A percentile compares a stretch with the other conserved stretches of the same genome.
Evolutionary conservation across 495 filamentous ascomycete species (phyloP).

Genomic region (Immersiella caudata): DNA sequence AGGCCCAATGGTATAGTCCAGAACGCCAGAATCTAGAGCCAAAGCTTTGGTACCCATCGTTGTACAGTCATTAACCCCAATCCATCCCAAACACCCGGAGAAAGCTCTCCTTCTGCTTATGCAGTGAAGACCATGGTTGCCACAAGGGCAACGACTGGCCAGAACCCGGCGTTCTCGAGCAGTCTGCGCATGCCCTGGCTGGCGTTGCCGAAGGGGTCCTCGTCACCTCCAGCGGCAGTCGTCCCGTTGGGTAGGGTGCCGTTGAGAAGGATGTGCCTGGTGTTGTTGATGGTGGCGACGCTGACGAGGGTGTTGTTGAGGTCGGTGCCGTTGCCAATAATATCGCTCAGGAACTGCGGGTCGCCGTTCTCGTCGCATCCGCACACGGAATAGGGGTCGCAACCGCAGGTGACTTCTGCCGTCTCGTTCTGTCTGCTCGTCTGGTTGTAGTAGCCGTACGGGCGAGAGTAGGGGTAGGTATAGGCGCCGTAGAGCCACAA

Average conservation of each 20-base stretch:
- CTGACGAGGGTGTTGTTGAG: conserved; percentile 66
- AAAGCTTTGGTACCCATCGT: neutral
- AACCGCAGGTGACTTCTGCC: conserved; percentile 73
- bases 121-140: conserved; percentile 54
- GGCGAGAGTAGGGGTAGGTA: conserved; percentile 65
- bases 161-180: conserved; percentile 60
- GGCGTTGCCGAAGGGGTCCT: conserved; percentile 43
- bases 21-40: conserved; percentile 18
- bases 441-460: conserved; percentile 65
- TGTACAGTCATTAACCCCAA: neutral
- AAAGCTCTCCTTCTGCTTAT: conserved; percentile 23
- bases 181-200: conserved; percentile 41
- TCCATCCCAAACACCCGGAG: neutral
- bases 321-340: conserved; percentile 69
- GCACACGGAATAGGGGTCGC: conserved; percentile 69
- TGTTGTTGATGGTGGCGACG: conserved; percentile 73
- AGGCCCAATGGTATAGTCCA: neutral
- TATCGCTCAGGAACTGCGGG: conserved; percentile 56
- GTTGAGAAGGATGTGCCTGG: conserved; percentile 75
- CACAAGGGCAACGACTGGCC: conserved; percentile 58
- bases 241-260: conserved; percentile 87
- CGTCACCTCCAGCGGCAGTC: conserved; percentile 61
- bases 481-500: conserved; percentile 67
- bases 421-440: conserved; percentile 64
- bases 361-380: conserved; percentile 78